phyloP scores from a whole-genome alignment of 768 basidiomycete genomes.

The Tephrocybe sp. region DNA sequence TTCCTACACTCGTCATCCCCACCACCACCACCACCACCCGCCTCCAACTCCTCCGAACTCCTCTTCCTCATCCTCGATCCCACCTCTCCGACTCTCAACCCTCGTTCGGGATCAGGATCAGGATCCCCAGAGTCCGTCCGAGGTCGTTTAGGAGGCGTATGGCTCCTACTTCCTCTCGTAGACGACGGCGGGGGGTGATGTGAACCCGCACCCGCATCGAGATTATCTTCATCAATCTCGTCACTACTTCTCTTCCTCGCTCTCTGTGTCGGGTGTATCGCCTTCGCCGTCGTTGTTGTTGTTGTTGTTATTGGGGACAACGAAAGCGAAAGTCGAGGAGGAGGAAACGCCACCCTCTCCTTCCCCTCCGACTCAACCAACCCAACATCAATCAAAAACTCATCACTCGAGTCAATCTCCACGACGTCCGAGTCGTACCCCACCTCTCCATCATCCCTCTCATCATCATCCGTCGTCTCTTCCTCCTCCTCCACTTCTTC shows the following conservation, averaged over 20 bases:
- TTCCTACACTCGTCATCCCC: slow-evolving; percentile 5
- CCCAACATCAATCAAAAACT: too few relatives aligned
- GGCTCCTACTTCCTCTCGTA: slow-evolving; percentile 7
- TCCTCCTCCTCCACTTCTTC: slow-evolving; percentile 23
- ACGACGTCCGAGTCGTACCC: slow-evolving; percentile 9
- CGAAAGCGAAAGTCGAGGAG: neutral
- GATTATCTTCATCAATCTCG: slow-evolving; percentile 30
- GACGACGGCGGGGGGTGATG: neutral
- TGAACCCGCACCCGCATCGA: slow-evolving; percentile 5
- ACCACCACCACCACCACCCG: slow-evolving; percentile 11
- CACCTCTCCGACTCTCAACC: neutral
- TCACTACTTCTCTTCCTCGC: slow-evolving; percentile 26
- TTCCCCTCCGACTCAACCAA: slow-evolving; percentile 1
- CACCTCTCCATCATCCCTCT: too few relatives aligned
- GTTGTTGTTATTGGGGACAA: neutral
- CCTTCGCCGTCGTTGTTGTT: too few relatives aligned
- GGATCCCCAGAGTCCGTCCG: slow-evolving; percentile 12
- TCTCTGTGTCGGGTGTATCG: slow-evolving; percentile 1
- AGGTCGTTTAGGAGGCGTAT: slow-evolving; percentile 32
- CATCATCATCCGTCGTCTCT: slow-evolving; percentile 15
- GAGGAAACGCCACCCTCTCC: slow-evolving; percentile 7
- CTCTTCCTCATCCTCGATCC: slow-evolving; percentile 40
- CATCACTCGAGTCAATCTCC: slow-evolving; percentile 29
- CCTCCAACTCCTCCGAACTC: slow-evolving; percentile 49
- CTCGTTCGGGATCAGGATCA: slow-evolving; percentile 2